These are phyloP conservation scores for Aurinia saxatilis DNA, from an alignment of 345 rosid species.

Conservation along the genomic window DNA sequence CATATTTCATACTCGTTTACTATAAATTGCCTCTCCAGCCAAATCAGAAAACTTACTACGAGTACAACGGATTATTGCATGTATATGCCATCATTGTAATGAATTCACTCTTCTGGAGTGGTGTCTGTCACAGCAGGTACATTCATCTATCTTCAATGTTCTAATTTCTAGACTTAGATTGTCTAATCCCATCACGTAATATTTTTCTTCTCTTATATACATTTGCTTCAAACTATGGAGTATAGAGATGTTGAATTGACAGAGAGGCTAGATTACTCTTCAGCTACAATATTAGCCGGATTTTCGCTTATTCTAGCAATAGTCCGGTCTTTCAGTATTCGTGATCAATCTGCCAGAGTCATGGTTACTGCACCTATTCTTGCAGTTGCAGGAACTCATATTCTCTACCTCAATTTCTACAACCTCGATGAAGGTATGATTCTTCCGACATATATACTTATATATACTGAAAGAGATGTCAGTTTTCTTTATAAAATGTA, in stretches of 20 bases:
- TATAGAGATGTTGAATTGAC: slow-evolving; percentile 77
- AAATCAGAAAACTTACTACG: slow-evolving; percentile 62
- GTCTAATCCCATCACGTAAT: background rate
- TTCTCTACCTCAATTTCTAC: slow-evolving; percentile 72
- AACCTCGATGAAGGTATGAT: slow-evolving; percentile 65
- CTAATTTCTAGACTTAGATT: background rate
- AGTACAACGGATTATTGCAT: slow-evolving; percentile 69
- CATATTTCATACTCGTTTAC: slow-evolving; percentile 74
- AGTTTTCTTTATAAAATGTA: background rate
- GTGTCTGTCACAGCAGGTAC: slow-evolving; percentile 77
- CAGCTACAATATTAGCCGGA: slow-evolving; percentile 67
- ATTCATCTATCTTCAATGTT: slow-evolving; percentile 3
- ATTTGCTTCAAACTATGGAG: slow-evolving; percentile 9
- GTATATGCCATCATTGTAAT: slow-evolving; percentile 63
- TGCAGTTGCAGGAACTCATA: slow-evolving; percentile 77
- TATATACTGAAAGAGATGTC: background rate
- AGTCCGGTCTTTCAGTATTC: slow-evolving; percentile 54
- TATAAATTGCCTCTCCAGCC: slow-evolving; percentile 65
- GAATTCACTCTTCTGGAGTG: slow-evolving; percentile 89
- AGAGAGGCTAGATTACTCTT: slow-evolving; percentile 76
- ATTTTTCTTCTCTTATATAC: background rate
- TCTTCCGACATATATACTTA: background rate
- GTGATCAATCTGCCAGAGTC: slow-evolving; percentile 72
- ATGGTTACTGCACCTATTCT: slow-evolving; percentile 80
- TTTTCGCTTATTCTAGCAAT: slow-evolving; percentile 60